Conservation (phyloP, 305 asterid species). For the Fraxinus baroniana region DNA sequence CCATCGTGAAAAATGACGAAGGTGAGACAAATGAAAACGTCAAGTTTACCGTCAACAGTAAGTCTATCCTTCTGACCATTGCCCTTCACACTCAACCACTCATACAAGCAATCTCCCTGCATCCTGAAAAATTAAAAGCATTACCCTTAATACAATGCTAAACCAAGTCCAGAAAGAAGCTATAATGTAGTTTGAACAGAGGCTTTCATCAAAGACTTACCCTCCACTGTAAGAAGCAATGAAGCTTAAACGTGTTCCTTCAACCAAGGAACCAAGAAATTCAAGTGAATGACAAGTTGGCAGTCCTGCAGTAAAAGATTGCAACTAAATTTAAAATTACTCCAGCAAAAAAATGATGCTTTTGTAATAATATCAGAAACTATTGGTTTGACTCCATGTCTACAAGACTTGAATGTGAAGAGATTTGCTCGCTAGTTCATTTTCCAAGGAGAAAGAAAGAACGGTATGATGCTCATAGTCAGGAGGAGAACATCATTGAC, state of each 20-base stretch:
- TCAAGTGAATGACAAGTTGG: slow-evolving; percentile 88
- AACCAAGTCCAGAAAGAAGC: slow-evolving; percentile 16
- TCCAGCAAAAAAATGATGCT: background rate
- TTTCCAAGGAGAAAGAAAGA: slow-evolving; percentile 7
- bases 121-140: slow-evolving; percentile 51
- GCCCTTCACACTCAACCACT: slow-evolving; percentile 79
- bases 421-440: slow-evolving; percentile 5
- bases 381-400: background rate
- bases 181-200: slow-evolving; percentile 13
- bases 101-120: slow-evolving; percentile 77
- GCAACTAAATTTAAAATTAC: slow-evolving; percentile 4
- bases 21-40: slow-evolving; percentile 1
- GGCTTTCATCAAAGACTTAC: slow-evolving; percentile 37
- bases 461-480: background rate
- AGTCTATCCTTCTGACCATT: slow-evolving; percentile 67
- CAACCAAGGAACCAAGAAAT: slow-evolving; percentile 79
- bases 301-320: slow-evolving; percentile 53
- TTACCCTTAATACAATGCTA: slow-evolving; percentile 22
- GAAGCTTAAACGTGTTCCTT: slow-evolving; percentile 71
- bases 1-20: slow-evolving; percentile 20
- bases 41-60: slow-evolving; percentile 54
- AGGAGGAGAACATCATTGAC: background rate
- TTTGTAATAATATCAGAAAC: background rate
- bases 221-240: slow-evolving; percentile 87
- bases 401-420: background rate